These are phyloP conservation scores for Eimeria tenella DNA, from an alignment of 169 alveolate genomes.

Conservation along the genomic window DNA sequence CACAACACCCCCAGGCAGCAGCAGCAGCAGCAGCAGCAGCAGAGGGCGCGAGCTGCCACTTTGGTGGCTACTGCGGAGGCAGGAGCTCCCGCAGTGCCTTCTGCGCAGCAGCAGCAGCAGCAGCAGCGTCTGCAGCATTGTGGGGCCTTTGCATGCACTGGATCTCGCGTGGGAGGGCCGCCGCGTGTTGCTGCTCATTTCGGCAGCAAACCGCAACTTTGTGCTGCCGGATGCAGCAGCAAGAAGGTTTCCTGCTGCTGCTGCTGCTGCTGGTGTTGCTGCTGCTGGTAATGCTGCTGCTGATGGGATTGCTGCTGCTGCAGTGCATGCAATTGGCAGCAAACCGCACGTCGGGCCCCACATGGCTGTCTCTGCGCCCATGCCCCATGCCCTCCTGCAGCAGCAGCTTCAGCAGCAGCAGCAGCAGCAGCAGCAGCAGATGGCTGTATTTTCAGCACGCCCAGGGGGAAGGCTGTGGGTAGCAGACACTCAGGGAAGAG, in stretches of 20 bases:
- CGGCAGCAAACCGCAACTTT: not conserved
- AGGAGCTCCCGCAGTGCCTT: not conserved
- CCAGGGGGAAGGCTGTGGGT: constrained; percentile 21
- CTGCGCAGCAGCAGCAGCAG: constrained; percentile 15
- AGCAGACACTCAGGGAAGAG: not conserved
- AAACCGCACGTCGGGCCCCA: constrained; percentile 1
- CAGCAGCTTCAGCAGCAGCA: too few species aligned
- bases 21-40: constrained; percentile 27
- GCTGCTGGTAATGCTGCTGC: too few species aligned
- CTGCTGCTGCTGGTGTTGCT: too few species aligned
- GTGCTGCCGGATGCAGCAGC: not conserved
- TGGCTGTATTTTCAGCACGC: not conserved
- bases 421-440: too few species aligned
- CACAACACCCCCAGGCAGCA: not conserved
- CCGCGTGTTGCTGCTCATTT: not conserved
- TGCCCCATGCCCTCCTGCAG: too few species aligned
- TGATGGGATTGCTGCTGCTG: not conserved
- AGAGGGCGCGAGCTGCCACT: too few species aligned
- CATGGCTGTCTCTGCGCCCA: too few species aligned
- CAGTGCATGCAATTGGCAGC: not conserved
- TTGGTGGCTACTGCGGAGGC: not conserved
- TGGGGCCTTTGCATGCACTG: not conserved
- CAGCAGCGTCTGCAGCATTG: not conserved
- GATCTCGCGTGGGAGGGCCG: not conserved
- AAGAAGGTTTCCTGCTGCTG: too few species aligned